Base-by-base conservation (phyloP, 768 basidiomycete genomes). In the Leccinum boreale region DNA sequence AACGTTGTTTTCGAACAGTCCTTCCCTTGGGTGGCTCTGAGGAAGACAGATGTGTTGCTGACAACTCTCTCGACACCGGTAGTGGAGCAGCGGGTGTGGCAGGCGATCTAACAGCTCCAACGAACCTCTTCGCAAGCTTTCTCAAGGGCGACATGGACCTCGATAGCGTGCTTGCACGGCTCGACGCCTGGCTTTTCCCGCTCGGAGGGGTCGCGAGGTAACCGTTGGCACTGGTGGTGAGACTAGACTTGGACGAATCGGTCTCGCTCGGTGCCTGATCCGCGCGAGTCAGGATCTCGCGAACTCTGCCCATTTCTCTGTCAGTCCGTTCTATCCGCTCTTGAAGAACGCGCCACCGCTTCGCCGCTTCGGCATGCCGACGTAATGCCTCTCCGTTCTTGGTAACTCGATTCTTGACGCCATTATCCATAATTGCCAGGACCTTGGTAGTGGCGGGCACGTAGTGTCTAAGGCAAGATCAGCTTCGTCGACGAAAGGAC, bases 311-410 rank as follows among this genome's bases (percentile, higher is more conserved):
- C 90, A 97, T 90, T 61, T 94, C 92, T 26, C 78, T 74, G 63
- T 95, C 92, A 11, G 92, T 91, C 56, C 90, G 79, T 21, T 81
- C 67, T 64, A 97, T 93, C 52, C 91, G 84, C 55, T 93, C 90
- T 60, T 82, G 82, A 33, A 97, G 76, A 62, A 81, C 85, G 59
- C 82, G 81, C 94, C 94, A 97, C 50, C 92, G 81, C 63, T 89
- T 85, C 19, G 87, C 89, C 60, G 92, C 92, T 66, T 97, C 95
- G 3, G 90, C 89, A 69, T 92, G 92, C 63, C 93, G 79, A 59
- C 95, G 82, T 50, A 98, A 74, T 33, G 93, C 93, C 75, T 98
- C 96, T 1, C 96, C 96, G 62, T 98, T 98, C 82, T 94, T 95
- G 21, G 95, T 98, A 5, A 94, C 88, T 55, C 95, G 85, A 62